phyloP scores from a whole-genome alignment of 2,329 filamentous ascomycete genomes.

The Sphaerostilbella broomeana region DNA sequence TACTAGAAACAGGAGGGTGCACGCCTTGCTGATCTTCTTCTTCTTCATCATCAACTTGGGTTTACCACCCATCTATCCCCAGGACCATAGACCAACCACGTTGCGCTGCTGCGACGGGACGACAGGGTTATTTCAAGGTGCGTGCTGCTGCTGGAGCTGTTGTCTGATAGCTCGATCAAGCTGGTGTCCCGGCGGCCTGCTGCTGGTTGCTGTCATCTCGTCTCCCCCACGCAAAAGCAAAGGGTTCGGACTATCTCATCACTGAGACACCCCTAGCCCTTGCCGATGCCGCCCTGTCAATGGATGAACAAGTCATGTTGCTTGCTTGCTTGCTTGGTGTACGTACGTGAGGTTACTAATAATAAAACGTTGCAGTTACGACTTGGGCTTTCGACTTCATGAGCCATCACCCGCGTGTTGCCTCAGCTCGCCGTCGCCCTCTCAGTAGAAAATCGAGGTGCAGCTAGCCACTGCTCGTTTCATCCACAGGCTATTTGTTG shows the following conservation, averaged over 20 bases:
- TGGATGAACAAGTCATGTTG: slow-evolving; percentile 1
- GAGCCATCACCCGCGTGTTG: no score
- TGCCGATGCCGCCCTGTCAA: slow-evolving; percentile 1
- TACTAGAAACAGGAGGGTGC: no score
- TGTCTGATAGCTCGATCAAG: slow-evolving; percentile 7
- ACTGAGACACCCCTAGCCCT: slow-evolving; percentile 4
- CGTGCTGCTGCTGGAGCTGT: slow-evolving; percentile 8
- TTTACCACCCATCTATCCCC: slow-evolving; percentile 10
- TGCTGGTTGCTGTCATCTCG: slow-evolving; percentile 10
- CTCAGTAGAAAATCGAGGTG: not conserved
- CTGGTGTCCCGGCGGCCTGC: slow-evolving; percentile 6
- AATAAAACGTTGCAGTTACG: not conserved
- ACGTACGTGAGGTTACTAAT: no score
- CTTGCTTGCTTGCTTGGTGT: no score
- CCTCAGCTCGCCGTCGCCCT: slow-evolving; percentile 4
- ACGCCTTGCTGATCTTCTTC: no score
- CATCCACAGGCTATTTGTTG: no score
- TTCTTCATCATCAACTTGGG: slow-evolving; percentile 8
- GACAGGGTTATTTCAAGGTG: slow-evolving; percentile 8
- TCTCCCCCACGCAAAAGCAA: slow-evolving; percentile 11
- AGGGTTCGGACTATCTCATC: slow-evolving; percentile 2
- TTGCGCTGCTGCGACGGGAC: slow-evolving; percentile 8
- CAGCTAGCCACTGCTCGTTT: slow-evolving; percentile 6
- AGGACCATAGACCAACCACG: slow-evolving; percentile 12
- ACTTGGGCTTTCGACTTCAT: slow-evolving; percentile 5